Evolutionary conservation across 306 rosid species (phyloP).

Genomic region (Geum urbanum): DNA sequence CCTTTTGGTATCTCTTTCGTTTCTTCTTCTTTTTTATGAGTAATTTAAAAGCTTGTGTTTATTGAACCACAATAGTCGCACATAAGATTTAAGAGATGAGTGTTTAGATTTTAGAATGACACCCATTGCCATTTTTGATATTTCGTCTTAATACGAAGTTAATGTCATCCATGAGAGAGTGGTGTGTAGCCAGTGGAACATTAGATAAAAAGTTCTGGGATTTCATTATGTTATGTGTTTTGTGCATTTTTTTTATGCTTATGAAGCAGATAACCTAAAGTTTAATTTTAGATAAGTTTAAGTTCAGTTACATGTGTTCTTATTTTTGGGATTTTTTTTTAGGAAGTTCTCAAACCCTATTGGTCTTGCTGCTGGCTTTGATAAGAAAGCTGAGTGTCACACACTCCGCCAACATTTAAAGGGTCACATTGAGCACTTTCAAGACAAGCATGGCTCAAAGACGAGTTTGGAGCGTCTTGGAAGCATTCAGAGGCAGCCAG

Average conservation of each 20-base stretch:
- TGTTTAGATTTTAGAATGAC: too few species aligned
- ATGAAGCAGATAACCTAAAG: background rate
- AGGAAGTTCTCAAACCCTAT: slow-evolving; percentile 88
- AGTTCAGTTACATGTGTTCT: slow-evolving; percentile 21
- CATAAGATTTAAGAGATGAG: too few species aligned
- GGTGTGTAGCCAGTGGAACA: background rate
- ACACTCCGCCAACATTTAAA: too few species aligned
- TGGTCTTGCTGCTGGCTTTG: slow-evolving; percentile 99
- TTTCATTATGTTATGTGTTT: background rate
- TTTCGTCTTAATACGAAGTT: too few species aligned
- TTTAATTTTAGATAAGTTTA: slow-evolving; percentile 8
- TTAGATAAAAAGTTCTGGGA: background rate
- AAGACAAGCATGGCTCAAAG: too few species aligned
- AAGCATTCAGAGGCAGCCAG: too few species aligned
- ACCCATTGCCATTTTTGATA: too few species aligned
- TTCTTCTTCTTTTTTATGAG: slow-evolving; percentile 5
- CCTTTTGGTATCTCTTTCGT: slow-evolving; percentile 76
- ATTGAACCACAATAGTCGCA: background rate
- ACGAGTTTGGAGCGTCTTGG: too few species aligned
- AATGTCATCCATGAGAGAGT: too few species aligned
- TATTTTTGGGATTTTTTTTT: slow-evolving; percentile 31
- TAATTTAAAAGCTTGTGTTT: background rate
- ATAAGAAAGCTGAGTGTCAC: slow-evolving; percentile 91
- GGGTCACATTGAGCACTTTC: too few species aligned
- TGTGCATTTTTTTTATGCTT: background rate